These are phyloP conservation scores for Exserohilum turcica DNA, from an alignment of 2,329 filamentous ascomycete species.

Conservation along the genomic window DNA sequence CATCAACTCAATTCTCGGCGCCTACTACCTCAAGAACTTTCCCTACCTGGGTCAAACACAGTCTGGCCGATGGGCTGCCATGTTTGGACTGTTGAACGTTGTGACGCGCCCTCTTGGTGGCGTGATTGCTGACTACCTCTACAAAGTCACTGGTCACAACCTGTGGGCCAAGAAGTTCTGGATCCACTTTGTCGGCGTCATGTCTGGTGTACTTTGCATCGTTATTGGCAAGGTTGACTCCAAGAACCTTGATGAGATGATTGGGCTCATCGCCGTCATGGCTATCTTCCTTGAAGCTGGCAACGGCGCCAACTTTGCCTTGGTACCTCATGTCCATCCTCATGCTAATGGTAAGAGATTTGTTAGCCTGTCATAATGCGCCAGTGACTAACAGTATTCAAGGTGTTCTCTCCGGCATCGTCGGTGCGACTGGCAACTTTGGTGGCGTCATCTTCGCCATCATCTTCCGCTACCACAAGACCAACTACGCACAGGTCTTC, in stretches of 20 bases:
- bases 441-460: constrained; percentile 85
- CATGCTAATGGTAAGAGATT: constrained; percentile 70
- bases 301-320: constrained; percentile 84
- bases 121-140: constrained; percentile 62
- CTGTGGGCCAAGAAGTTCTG: constrained; percentile 70
- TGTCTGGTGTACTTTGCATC: constrained; percentile 64
- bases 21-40: constrained; percentile 64
- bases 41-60: constrained; percentile 59
- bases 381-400: constrained; percentile 17
- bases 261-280: constrained; percentile 76
- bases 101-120: constrained; percentile 70
- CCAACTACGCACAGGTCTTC: constrained; percentile 70
- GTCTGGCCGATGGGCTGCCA: constrained; percentile 67
- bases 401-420: constrained; percentile 72
- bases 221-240: constrained; percentile 69
- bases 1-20: constrained; percentile 65
- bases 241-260: constrained; percentile 66
- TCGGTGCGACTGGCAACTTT: constrained; percentile 80
- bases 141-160: constrained; percentile 53
- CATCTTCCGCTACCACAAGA: constrained; percentile 76
- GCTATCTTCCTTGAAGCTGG: constrained; percentile 83
- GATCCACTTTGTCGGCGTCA: constrained; percentile 61
- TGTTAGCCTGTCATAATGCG: too few relatives aligned
- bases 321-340: constrained; percentile 86
- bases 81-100: constrained; percentile 77